Percentiles rank a stretch among this genome's conserved stretches.
Evolutionary conservation across 495 filamentous ascomycete species (phyloP).

Genomic region (Podospora bellae-mahoneyi): DNA sequence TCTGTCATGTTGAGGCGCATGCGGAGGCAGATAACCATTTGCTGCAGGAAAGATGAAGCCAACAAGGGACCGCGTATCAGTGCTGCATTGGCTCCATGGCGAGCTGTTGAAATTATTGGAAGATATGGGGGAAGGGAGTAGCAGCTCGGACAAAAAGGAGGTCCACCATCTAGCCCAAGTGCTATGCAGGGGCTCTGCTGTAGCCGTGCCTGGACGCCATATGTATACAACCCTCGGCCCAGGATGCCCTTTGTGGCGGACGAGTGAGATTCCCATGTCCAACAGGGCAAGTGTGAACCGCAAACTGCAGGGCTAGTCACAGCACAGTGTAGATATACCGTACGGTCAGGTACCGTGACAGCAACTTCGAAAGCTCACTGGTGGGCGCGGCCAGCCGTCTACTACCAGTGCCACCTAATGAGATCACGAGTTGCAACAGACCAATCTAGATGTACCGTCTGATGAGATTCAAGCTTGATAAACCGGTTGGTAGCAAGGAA

Average conservation of each 20-base stretch:
- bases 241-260: not conserved
- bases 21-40: not conserved
- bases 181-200: not conserved
- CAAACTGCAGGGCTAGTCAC: not conserved
- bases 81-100: constrained; percentile 20
- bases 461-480: not conserved
- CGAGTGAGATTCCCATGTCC: constrained; percentile 5
- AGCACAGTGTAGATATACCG: not conserved
- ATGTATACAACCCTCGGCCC: constrained; percentile 3
- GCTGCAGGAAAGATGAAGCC: constrained; percentile 1
- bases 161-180: not conserved
- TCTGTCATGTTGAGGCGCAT: not conserved
- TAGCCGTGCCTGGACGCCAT: not conserved
- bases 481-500: not conserved
- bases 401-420: not conserved
- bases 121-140: not conserved
- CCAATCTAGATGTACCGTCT: not conserved
- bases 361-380: not conserved
- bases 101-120: not conserved
- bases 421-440: not conserved
- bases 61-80: constrained; percentile 18
- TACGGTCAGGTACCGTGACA: not conserved
- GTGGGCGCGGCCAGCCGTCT: not conserved
- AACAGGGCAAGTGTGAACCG: constrained; percentile 1
- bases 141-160: constrained; percentile 2